Percentiles rank a stretch among this genome's conserved stretches.
Conservation (phyloP, 257 asterid species). For the Plantago elongata region DNA sequence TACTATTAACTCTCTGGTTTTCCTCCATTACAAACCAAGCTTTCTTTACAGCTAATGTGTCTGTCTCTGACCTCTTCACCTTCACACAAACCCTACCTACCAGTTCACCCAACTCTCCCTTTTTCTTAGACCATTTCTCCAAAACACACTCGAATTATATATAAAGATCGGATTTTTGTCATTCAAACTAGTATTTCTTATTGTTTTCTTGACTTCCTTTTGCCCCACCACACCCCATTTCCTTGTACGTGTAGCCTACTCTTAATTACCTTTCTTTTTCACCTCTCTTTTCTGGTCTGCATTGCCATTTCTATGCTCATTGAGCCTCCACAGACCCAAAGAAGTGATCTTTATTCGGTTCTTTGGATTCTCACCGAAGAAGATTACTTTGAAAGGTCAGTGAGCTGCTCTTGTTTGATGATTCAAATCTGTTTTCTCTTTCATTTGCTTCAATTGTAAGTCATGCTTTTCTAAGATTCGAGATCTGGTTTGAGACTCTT, state of each 20-base stretch:
- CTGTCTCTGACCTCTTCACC: slow-evolving; percentile 21
- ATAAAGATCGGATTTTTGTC: slow-evolving; percentile 58
- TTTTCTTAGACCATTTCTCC: slow-evolving; percentile 13
- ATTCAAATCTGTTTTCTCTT: background rate
- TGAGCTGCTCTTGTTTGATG: too few species aligned
- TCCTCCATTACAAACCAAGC: slow-evolving; percentile 86
- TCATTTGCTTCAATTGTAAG: slow-evolving; percentile 23
- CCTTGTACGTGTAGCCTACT: slow-evolving; percentile 49
- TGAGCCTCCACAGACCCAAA: background rate
- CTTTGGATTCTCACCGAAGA: too few species aligned
- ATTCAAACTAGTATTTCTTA: slow-evolving; percentile 25
- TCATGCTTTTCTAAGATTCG: slow-evolving; percentile 24
- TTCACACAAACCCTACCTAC: slow-evolving; percentile 50
- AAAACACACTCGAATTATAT: background rate
- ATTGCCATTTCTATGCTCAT: too few species aligned
- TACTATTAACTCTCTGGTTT: slow-evolving; percentile 28
- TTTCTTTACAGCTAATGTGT: slow-evolving; percentile 45
- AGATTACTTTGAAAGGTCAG: too few species aligned
- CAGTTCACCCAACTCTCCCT: slow-evolving; percentile 36
- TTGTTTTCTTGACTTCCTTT: slow-evolving; percentile 31
- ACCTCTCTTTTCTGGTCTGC: background rate
- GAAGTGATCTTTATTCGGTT: slow-evolving; percentile 7
- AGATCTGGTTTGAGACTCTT: slow-evolving; percentile 18
- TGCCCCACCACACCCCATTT: slow-evolving; percentile 51
- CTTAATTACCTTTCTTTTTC: slow-evolving; percentile 33